These are phyloP conservation scores for Niveomyces coronatus DNA, from an alignment of 2,329 filamentous ascomycete species.

Conservation along the genomic window DNA sequence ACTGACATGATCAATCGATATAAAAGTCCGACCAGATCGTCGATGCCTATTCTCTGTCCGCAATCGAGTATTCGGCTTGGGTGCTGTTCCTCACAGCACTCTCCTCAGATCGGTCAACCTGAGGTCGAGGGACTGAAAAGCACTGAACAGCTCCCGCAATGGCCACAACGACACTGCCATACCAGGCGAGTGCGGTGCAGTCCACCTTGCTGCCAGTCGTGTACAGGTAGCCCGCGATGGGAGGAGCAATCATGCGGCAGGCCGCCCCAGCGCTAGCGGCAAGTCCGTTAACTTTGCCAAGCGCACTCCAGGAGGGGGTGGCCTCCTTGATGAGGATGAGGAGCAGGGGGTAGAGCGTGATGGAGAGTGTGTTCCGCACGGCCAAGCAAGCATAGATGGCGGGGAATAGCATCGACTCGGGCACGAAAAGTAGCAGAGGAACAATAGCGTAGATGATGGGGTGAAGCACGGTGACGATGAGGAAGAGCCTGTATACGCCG, in stretches of 20 bases:
- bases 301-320: constrained; percentile 42
- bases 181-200: constrained; percentile 55
- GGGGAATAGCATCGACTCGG: constrained; percentile 38
- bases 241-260: constrained; percentile 57
- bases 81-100: constrained; percentile 12
- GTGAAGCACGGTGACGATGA: constrained; percentile 48
- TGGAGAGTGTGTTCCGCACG: constrained; percentile 50
- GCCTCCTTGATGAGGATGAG: constrained; percentile 60
- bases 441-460: constrained; percentile 51
- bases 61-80: constrained; percentile 21
- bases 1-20: no score
- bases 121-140: constrained; percentile 37
- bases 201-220: constrained; percentile 46
- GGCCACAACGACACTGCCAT: constrained; percentile 47
- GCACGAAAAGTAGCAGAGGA: constrained; percentile 46
- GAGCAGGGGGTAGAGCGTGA: constrained; percentile 55
- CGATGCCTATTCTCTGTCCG: constrained; percentile 7
- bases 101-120: constrained; percentile 21
- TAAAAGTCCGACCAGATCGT: neutral
- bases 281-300: constrained; percentile 56
- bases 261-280: constrained; percentile 56
- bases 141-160: constrained; percentile 48
- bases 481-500: constrained; percentile 50
- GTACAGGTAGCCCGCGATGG: constrained; percentile 53
- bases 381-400: constrained; percentile 49